A percentile compares a stretch with the other conserved stretches of the same genome.
Conservation (phyloP, 257 asterid species). For the Ballota nigra region DNA sequence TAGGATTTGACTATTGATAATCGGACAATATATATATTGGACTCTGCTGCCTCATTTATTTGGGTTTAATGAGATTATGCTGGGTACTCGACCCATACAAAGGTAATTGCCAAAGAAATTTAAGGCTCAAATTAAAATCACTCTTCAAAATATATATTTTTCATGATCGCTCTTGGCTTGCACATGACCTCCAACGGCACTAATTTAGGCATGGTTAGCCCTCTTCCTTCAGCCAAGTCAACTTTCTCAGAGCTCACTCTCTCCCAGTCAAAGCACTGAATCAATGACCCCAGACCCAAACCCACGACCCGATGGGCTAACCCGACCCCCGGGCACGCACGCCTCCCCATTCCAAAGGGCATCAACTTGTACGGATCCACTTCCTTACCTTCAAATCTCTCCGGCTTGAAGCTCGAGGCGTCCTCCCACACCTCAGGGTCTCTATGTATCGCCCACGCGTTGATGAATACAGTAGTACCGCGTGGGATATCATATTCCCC, state of each 20-base stretch:
- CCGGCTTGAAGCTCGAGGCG: conserved; percentile 26
- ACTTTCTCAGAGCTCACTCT: conserved; percentile 17
- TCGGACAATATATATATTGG: too few relatives aligned
- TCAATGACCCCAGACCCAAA: conserved; percentile 27
- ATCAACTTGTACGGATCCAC: conserved; percentile 19
- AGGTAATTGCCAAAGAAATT: too few relatives aligned
- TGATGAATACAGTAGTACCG: conserved; percentile 22
- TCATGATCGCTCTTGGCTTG: conserved; percentile 20
- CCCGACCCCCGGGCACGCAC: conserved; percentile 33
- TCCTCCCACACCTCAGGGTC: conserved; percentile 31
- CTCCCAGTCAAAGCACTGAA: conserved; percentile 43
- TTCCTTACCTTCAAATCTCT: conserved; percentile 29
- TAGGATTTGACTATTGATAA: too few relatives aligned
- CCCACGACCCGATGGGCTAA: conserved; percentile 32
- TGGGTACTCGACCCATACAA: too few relatives aligned
- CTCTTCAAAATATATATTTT: too few relatives aligned
- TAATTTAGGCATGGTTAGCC: conserved; percentile 33
- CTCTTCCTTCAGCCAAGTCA: conserved; percentile 31
- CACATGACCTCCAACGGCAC: conserved; percentile 30
- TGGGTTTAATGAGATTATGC: too few relatives aligned
- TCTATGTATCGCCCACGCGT: conserved; percentile 39
- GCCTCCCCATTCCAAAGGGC: conserved; percentile 38
- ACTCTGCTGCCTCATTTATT: too few relatives aligned
- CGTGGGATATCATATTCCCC: conserved; percentile 34
- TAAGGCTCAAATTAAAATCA: too few relatives aligned